A percentile compares a stretch with the other conserved stretches of the same genome.
Conservation (phyloP, 352 stramenopile species). For the Saprolegnia parasitica region DNA sequence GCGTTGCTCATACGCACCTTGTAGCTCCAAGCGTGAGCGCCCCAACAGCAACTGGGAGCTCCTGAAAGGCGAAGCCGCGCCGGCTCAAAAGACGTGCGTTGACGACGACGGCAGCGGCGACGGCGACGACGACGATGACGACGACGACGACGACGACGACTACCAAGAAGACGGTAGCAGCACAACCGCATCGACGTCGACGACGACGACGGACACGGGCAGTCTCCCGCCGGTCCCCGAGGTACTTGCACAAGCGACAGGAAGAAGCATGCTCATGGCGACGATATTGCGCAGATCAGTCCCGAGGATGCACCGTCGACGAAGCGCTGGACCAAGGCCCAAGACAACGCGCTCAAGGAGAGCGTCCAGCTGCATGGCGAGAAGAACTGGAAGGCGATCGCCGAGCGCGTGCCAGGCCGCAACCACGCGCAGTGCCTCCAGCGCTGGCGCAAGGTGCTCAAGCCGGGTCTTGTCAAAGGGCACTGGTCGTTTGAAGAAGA, state of each 20-base stretch:
- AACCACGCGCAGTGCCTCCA: conserved; percentile 87
- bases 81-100: conserved; percentile 41
- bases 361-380: conserved; percentile 78
- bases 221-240: background rate
- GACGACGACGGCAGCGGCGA: conserved; percentile 19
- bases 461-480: conserved; percentile 93
- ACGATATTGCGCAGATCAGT: conserved; percentile 34
- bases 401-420: conserved; percentile 70
- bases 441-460: conserved; percentile 90
- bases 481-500: conserved; percentile 95
- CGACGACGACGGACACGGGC: too few relatives aligned
- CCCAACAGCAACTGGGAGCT: conserved; percentile 61
- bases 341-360: conserved; percentile 78
- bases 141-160: conserved; percentile 35
- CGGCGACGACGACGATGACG: conserved; percentile 38
- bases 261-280: background rate
- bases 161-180: background rate
- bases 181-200: background rate
- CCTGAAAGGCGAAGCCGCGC: conserved; percentile 50
- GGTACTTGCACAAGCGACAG: background rate
- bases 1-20: background rate
- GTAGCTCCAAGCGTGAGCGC: conserved; percentile 56
- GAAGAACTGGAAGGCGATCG: conserved; percentile 89
- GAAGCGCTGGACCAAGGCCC: conserved; percentile 84
- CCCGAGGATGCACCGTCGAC: conserved; percentile 61